A percentile compares a stretch with the other conserved stretches of the same genome.
Evolutionary conservation across 495 filamentous ascomycete genomes (phyloP).

Genomic region (Aspergillus egyptiacus): DNA sequence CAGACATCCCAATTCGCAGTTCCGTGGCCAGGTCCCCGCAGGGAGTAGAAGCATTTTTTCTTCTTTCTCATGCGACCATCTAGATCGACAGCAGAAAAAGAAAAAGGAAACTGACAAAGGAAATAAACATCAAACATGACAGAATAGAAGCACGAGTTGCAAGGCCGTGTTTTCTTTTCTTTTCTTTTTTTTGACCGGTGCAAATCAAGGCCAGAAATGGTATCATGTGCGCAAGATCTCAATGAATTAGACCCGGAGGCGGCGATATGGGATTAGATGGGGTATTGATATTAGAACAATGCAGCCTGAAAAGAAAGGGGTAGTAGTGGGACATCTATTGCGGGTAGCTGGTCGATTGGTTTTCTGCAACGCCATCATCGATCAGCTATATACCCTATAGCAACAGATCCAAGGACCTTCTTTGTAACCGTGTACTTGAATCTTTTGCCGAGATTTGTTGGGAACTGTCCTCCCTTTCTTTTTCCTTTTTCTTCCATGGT

Average conservation of each 20-base stretch:
- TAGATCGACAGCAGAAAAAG: slow-evolving; percentile 25
- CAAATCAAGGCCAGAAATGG: slow-evolving; percentile 35
- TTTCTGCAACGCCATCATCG: slow-evolving; percentile 34
- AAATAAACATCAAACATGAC: slow-evolving; percentile 26
- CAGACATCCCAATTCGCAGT: slow-evolving; percentile 21
- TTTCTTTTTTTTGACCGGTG: slow-evolving; percentile 33
- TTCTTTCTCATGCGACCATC: slow-evolving; percentile 27
- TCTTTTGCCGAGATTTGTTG: slow-evolving; percentile 3
- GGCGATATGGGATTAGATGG: slow-evolving; percentile 35
- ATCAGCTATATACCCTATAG: slow-evolving; percentile 25
- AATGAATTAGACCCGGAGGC: slow-evolving; percentile 30
- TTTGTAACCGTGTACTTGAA: slow-evolving; percentile 5
- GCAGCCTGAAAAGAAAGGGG: slow-evolving; percentile 23
- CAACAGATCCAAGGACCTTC: slow-evolving; percentile 22
- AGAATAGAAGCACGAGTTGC: slow-evolving; percentile 28
- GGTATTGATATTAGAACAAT: slow-evolving; percentile 35
- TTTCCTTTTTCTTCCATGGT: slow-evolving; percentile 17
- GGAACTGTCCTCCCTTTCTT: slow-evolving; percentile 11
- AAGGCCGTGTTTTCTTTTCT: no score
- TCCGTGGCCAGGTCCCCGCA: slow-evolving; percentile 16
- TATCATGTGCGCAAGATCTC: slow-evolving; percentile 40
- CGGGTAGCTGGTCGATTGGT: slow-evolving; percentile 39
- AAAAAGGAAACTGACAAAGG: not conserved
- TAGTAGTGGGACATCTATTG: slow-evolving; percentile 34
- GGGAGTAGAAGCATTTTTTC: slow-evolving; percentile 15